Evolutionary conservation across 225 moss, liverwort and hornwort genomes (phyloP).

Genomic region (Neckera pumila): DNA sequence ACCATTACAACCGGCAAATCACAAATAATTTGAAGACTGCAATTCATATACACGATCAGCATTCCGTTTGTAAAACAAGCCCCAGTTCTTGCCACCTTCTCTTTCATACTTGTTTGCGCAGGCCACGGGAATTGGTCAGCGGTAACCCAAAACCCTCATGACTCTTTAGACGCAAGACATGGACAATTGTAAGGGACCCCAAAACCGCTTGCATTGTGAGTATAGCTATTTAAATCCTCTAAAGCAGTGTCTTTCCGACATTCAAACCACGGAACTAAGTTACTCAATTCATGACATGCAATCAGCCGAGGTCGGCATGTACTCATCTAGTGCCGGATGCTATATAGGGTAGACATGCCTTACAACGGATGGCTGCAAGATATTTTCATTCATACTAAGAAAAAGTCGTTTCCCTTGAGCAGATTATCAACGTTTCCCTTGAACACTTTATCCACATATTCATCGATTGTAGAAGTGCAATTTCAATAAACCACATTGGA

Average conservation of each 20-base stretch:
- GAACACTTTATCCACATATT: background rate
- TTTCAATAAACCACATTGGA: background rate
- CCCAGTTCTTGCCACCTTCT: constrained; percentile 87
- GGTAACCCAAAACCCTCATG: background rate
- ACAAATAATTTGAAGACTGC: background rate
- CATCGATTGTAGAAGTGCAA: background rate
- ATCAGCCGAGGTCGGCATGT: background rate
- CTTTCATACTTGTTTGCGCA: constrained; percentile 38
- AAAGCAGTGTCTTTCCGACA: background rate
- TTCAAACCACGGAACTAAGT: background rate
- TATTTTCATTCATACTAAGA: background rate
- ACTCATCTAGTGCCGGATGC: background rate
- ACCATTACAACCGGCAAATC: background rate
- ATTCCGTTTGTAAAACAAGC: constrained; percentile 92
- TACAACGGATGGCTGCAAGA: background rate
- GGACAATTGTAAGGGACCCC: background rate
- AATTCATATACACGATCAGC: constrained; percentile 59
- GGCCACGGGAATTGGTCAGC: background rate
- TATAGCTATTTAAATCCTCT: background rate
- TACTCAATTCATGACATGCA: background rate
- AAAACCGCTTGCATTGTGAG: background rate
- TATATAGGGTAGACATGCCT: background rate
- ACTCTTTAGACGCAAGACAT: background rate
- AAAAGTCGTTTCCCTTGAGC: background rate
- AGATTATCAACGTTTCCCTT: no score